Evolutionary conservation across 805 yeast genomes (phyloP).

Genomic region (Priceomyces fermenticarens): DNA sequence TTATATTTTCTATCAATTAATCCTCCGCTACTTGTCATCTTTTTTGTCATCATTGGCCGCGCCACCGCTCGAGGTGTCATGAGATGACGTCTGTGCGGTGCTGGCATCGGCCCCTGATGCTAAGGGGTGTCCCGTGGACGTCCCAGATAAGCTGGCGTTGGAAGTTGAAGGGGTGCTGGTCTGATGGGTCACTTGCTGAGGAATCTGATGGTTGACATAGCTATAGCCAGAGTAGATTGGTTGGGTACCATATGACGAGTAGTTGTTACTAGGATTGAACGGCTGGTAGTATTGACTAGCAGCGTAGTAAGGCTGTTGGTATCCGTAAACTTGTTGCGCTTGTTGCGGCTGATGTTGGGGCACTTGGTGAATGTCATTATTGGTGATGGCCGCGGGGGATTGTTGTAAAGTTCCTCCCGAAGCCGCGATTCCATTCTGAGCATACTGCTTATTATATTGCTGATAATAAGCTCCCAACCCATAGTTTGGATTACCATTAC

Average conservation of each 20-base stretch:
- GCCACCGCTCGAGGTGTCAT: conserved; percentile 4
- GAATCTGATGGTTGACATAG: conserved; percentile 12
- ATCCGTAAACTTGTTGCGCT: conserved; percentile 16
- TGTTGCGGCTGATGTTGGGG: conserved; percentile 9
- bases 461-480: conserved; percentile 10
- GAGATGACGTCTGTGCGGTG: conserved; percentile 3
- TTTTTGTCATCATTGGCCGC: conserved; percentile 2
- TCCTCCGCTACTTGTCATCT: conserved; percentile 1
- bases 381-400: conserved; percentile 6
- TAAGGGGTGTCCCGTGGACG: conserved; percentile 4
- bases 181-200: conserved; percentile 9
- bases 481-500: conserved; percentile 5
- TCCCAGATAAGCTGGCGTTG: conserved; percentile 1
- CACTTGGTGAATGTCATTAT: conserved; percentile 4
- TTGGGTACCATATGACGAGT: conserved; percentile 14
- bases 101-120: conserved; percentile 4
- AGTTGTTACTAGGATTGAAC: conserved; percentile 12
- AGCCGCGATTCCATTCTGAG: conserved; percentile 7
- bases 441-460: conserved; percentile 11
- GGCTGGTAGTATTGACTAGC: conserved; percentile 22
- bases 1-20: too few species aligned
- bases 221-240: conserved; percentile 15
- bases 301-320: conserved; percentile 22
- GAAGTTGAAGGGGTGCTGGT: conserved; percentile 1
- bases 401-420: conserved; percentile 10